Evolutionary conservation across 2,329 filamentous ascomycete species (phyloP).

Genomic region (Colletotrichum sp.): DNA sequence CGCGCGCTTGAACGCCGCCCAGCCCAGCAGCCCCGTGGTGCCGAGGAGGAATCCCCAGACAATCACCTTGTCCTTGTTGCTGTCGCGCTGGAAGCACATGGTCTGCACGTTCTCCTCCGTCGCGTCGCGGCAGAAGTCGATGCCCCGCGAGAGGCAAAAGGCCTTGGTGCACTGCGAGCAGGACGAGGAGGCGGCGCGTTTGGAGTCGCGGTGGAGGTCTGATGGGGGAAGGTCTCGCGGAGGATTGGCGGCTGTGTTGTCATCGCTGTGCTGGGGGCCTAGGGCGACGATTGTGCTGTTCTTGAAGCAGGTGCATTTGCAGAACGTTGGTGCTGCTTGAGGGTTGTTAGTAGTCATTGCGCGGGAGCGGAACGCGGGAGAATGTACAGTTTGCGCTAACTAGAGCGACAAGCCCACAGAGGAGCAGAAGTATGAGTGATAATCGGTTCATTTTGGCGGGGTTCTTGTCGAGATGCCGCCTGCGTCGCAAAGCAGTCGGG

Average conservation of each 20-base stretch:
- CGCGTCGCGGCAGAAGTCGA: conserved; percentile 68
- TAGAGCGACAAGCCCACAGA: conserved; percentile 39
- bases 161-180: conserved; percentile 69
- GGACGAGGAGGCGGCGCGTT: conserved; percentile 46
- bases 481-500: neutral
- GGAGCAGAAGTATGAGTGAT: conserved; percentile 38
- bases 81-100: conserved; percentile 71
- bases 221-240: conserved; percentile 25
- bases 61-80: conserved; percentile 70
- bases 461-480: neutral
- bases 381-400: conserved; percentile 48
- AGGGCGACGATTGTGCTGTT: conserved; percentile 72
- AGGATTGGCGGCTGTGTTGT: conserved; percentile 18
- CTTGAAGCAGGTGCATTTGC: conserved; percentile 74
- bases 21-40: conserved; percentile 63
- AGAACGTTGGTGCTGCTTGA: conserved; percentile 66
- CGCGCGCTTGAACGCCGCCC: conserved; percentile 59
- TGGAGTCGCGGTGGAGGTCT: conserved; percentile 19
- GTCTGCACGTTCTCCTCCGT: conserved; percentile 67
- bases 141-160: conserved; percentile 64
- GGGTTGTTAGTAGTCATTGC: conserved; percentile 24
- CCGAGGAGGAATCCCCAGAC: conserved; percentile 69
- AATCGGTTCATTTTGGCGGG: conserved; percentile 30
- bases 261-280: conserved; percentile 44
- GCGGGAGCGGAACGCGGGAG: neutral